Evolutionary conservation across 768 basidiomycete species (phyloP), one percentile per base, ranked within the genome.

Genomic region (Harrya chromipes): DNA sequence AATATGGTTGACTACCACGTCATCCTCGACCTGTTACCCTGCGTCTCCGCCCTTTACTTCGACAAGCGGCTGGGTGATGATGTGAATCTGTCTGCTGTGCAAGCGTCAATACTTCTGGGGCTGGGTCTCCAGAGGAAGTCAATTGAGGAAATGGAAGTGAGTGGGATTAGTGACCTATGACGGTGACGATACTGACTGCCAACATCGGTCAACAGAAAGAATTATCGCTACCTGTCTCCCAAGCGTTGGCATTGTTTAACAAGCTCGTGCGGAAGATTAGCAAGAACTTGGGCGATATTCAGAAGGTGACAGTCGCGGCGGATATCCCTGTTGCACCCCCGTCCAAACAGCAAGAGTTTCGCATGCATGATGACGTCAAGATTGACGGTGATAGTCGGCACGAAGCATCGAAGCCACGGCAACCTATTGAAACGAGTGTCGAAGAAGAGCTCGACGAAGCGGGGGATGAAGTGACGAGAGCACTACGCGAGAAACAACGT

Each of bases 1-100:
- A 93, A 93, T 64, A 85, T 88, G 82, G 78, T 98, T 36, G 97
- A 98, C 68, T 97, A 95, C 61, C 97, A 98, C 64, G 92, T 95
- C 58, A 81, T 98, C 49, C 77, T 98, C 35, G 97, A 99, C 67
- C 76, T 98, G 21, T 76, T 99, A 14, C 95, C 97, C 0, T 79
- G 74, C 1, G 71, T 93, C 33, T 83, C 92, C 3, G 71, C 78
- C n/a, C 74, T 97, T 13, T 95, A 87, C 71, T 99, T 98, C 67
- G 83, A 91, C 59, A 79, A 75, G 57, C 78, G 84, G 27, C 67
- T 88, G 4, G 84, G 83, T 1, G 75, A 75, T 5, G 84, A 84
- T 16, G 72, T 88, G 17, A 79, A 71, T 38, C 68, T 98, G 17
- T 90, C 89, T 36, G 90, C 88, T 0, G 87, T 97, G 5, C 97